phyloP scores from a whole-genome alignment of 345 rosid genomes.

The Punica granatum region DNA sequence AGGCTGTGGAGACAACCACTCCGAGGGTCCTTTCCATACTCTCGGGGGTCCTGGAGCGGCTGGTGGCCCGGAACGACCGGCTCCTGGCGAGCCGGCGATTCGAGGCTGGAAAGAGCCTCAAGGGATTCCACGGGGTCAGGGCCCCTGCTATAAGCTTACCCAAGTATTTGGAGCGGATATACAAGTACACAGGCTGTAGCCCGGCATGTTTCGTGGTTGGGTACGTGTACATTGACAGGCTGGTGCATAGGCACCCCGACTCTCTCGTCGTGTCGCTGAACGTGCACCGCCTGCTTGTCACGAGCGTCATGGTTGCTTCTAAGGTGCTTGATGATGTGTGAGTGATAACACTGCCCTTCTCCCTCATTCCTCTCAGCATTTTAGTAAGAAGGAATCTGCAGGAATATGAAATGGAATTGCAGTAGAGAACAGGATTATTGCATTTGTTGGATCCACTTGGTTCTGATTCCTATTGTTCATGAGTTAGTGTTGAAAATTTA shows the following conservation, averaged over 20 bases:
- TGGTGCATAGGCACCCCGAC: conserved; percentile 62
- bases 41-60: conserved; percentile 56
- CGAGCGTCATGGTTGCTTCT: conserved; percentile 85
- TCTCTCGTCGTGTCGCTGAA: conserved; percentile 66
- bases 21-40: conserved; percentile 71
- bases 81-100: conserved; percentile 27
- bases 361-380: not conserved
- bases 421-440: not conserved
- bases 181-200: conserved; percentile 75
- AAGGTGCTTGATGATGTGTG: conserved; percentile 88
- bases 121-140: conserved; percentile 68
- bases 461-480: not conserved
- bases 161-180: conserved; percentile 80
- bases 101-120: conserved; percentile 48
- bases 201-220: conserved; percentile 88
- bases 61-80: conserved; percentile 66
- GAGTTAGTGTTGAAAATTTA: not conserved
- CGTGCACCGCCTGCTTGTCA: conserved; percentile 75
- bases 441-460: not conserved
- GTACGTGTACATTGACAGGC: conserved; percentile 65
- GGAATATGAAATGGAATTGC: not conserved
- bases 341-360: conserved; percentile 14
- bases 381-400: not conserved
- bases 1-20: conserved; percentile 27
- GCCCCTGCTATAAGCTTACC: conserved; percentile 69